Evolutionary conservation across 2,329 filamentous ascomycete genomes (phyloP).

Genomic region (Chaetomiaceae sp.): DNA sequence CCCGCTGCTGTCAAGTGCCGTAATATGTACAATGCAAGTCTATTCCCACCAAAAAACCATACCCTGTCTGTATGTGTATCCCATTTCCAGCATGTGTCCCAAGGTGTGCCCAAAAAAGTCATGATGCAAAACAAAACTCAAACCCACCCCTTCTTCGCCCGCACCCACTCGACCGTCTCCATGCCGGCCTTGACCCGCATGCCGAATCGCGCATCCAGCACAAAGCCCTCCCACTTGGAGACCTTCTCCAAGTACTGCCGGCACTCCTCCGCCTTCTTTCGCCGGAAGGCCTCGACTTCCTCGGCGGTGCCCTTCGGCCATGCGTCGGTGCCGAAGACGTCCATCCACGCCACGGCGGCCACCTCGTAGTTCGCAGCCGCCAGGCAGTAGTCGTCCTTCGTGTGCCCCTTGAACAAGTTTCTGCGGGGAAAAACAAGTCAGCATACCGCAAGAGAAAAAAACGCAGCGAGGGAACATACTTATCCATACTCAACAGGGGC

Average conservation of each 20-base stretch:
- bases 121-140: conserved; percentile 5
- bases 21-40: neutral
- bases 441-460: neutral
- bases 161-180: conserved; percentile 57
- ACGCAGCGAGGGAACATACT: conserved; percentile 36
- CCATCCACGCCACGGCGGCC: conserved; percentile 74
- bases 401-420: conserved; percentile 50
- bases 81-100: neutral
- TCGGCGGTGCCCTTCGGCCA: conserved; percentile 23
- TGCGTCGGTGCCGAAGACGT: conserved; percentile 43
- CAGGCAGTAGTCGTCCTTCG: conserved; percentile 64
- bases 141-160: conserved; percentile 25
- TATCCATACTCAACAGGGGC: conserved; percentile 61
- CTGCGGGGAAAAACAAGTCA: conserved; percentile 33
- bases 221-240: conserved; percentile 64
- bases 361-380: conserved; percentile 83
- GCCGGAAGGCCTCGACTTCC: conserved; percentile 34
- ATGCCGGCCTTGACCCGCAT: conserved; percentile 67
- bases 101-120: neutral
- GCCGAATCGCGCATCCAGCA: conserved; percentile 69
- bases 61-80: neutral
- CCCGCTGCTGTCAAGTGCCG: neutral
- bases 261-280: conserved; percentile 54
- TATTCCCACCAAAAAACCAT: neutral
- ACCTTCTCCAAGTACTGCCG: conserved; percentile 61